Percentiles rank a stretch among this genome's conserved stretches.
Evolutionary conservation across 2,329 filamentous ascomycete species (phyloP).

Genomic region (Rutstroemia sp.): DNA sequence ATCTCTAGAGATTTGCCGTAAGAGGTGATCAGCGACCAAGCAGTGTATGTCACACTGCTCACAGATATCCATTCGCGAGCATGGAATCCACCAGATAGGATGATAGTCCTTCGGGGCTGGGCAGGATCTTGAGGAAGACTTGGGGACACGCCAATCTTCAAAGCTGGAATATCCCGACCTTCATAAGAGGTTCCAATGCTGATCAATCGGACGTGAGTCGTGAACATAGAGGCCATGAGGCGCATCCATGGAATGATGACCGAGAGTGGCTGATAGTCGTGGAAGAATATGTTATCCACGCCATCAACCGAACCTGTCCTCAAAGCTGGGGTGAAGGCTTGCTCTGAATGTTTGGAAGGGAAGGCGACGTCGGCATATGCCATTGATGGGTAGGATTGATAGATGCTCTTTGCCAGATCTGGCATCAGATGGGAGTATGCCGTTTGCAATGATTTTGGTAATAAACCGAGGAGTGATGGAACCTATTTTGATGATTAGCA

Average conservation of each 20-base stretch:
- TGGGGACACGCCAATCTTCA: conserved; percentile 63
- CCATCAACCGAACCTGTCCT: conserved; percentile 22
- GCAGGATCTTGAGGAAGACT: conserved; percentile 38
- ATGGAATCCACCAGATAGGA: conserved; percentile 81
- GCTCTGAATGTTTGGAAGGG: conserved; percentile 18
- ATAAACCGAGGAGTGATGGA: conserved; percentile 66
- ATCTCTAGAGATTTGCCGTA: conserved; percentile 68
- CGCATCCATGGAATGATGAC: conserved; percentile 82
- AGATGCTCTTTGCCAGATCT: conserved; percentile 70
- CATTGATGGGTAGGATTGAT: conserved; percentile 57
- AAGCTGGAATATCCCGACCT: conserved; percentile 74
- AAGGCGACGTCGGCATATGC: conserved; percentile 17
- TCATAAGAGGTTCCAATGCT: conserved; percentile 82
- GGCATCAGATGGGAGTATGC: conserved; percentile 71
- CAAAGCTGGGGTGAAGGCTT: conserved; percentile 28
- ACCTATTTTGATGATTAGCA: conserved; percentile 35
- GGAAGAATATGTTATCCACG: conserved; percentile 77
- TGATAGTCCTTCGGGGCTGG: conserved; percentile 61
- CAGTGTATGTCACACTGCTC: conserved; percentile 83
- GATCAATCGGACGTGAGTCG: conserved; percentile 65
- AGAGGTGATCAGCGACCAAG: conserved; percentile 78
- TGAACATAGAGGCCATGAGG: conserved; percentile 83
- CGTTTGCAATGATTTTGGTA: conserved; percentile 66
- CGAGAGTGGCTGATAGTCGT: conserved; percentile 80
- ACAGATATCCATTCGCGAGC: conserved; percentile 95